Evolutionary conservation across 1,139 yeast genomes (phyloP).

Genomic region (Protomyces arabidopsidicola): DNA sequence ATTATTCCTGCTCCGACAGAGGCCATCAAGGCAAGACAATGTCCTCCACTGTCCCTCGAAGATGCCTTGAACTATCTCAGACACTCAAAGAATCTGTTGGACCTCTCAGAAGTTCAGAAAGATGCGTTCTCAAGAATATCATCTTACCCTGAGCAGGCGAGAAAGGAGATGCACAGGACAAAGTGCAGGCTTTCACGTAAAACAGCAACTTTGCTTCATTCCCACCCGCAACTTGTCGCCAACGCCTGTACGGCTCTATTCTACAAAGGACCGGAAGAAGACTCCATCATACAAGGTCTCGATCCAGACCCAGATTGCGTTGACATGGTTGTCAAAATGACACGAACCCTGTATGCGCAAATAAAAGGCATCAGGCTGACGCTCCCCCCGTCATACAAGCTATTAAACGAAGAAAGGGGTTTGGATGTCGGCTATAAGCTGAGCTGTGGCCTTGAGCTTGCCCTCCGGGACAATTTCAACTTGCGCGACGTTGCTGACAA

Average conservation of each 20-base stretch:
- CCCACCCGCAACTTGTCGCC: constrained; percentile 30
- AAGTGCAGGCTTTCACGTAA: constrained; percentile 31
- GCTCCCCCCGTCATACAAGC: constrained; percentile 30
- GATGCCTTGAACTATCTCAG: constrained; percentile 29
- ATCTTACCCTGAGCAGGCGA: constrained; percentile 32
- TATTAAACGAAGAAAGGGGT: constrained; percentile 12
- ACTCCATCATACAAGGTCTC: constrained; percentile 25
- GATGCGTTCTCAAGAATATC: constrained; percentile 18
- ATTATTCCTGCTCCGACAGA: constrained; percentile 33
- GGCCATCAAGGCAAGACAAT: constrained; percentile 4
- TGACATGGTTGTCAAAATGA: constrained; percentile 34
- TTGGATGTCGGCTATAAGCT: constrained; percentile 36
- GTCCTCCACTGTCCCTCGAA: constrained; percentile 8
- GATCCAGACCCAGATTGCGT: constrained; percentile 35
- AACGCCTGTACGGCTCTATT: constrained; percentile 33
- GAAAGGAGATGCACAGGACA: constrained; percentile 31
- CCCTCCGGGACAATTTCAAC: constrained; percentile 16
- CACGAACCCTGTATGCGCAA: constrained; percentile 36
- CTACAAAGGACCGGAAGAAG: constrained; percentile 31
- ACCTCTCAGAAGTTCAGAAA: not conserved
- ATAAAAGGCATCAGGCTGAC: constrained; percentile 31
- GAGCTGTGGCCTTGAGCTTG: constrained; percentile 36
- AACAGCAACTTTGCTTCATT: constrained; percentile 31
- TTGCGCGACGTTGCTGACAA: not conserved
- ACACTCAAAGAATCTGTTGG: not conserved